Evolutionary conservation across 73 alveolate species (phyloP).

Genomic region (Paramecium caudatum): DNA sequence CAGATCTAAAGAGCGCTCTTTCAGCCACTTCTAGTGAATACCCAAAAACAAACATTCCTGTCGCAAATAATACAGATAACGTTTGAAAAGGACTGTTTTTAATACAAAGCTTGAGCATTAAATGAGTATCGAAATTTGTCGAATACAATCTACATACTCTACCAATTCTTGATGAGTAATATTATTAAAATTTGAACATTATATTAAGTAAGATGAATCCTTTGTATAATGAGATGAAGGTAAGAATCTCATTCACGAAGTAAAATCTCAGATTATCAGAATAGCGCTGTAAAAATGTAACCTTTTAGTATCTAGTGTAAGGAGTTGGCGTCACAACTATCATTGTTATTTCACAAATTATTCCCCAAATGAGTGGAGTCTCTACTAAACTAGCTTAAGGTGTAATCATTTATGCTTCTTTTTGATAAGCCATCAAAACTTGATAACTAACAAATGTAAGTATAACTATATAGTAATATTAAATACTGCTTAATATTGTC

Average conservation of each 20-base stretch:
- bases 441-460: conserved; percentile 23
- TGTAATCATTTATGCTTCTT: conserved; percentile 33
- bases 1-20: conserved; percentile 28
- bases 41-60: conserved; percentile 48
- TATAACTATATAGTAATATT: background rate
- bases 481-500: conserved; percentile 37
- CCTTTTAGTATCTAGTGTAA: background rate
- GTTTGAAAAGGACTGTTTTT: conserved; percentile 45
- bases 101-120: conserved; percentile 12
- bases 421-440: conserved; percentile 14
- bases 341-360: conserved; percentile 4
- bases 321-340: conserved; percentile 36
- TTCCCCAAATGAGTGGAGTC: background rate
- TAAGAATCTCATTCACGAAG: conserved; percentile 22
- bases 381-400: conserved; percentile 5
- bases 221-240: background rate
- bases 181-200: background rate
- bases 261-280: conserved; percentile 20
- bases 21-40: conserved; percentile 53
- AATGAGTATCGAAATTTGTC: conserved; percentile 27
- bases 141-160: conserved; percentile 62
- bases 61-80: background rate
- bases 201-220: background rate
- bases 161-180: background rate
- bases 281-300: background rate